phyloP scores from a whole-genome alignment of 352 stramenopile species.

The Globisporangium spiculum region DNA sequence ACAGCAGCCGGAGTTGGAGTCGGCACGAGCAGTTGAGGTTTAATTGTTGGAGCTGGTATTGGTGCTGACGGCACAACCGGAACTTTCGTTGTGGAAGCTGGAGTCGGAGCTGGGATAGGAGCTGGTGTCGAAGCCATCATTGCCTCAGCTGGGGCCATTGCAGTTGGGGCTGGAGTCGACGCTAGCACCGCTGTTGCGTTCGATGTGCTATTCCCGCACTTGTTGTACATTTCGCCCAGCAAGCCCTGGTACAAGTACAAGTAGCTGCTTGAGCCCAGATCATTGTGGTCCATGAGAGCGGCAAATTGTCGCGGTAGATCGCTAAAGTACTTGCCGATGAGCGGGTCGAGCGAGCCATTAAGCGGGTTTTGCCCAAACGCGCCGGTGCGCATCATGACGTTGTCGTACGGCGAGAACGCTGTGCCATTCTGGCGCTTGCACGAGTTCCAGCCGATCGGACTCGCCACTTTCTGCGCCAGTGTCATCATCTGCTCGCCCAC shows the following conservation, averaged over 20 bases:
- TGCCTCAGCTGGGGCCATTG: not conserved
- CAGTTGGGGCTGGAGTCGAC: not conserved
- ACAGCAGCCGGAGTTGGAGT: not conserved
- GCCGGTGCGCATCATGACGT: conserved; percentile 28
- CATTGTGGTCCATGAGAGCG: conserved; percentile 18
- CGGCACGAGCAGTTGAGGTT: not conserved
- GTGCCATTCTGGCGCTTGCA: conserved; percentile 15
- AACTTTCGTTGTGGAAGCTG: not conserved
- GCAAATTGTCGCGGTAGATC: conserved; percentile 26
- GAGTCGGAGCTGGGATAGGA: not conserved
- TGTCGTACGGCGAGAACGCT: conserved; percentile 2
- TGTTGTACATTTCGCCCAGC: conserved; percentile 12
- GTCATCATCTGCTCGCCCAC: conserved; percentile 24
- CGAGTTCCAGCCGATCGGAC: conserved; percentile 17
- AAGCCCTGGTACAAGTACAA: conserved; percentile 14
- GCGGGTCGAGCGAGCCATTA: conserved; percentile 9
- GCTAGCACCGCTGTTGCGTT: not conserved
- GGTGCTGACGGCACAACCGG: not conserved
- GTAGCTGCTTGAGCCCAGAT: conserved; percentile 18
- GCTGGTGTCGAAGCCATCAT: not conserved
- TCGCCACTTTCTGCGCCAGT: conserved; percentile 26
- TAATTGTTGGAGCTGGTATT: not conserved
- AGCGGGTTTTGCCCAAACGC: conserved; percentile 26
- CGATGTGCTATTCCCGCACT: conserved; percentile 6
- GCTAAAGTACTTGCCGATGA: conserved; percentile 54